A percentile compares a stretch with the other conserved stretches of the same genome.
These are phyloP conservation scores for Cryptococcus sp. DNA, from an alignment of 1,284 basidiomycete genomes.

Conservation along the genomic window DNA sequence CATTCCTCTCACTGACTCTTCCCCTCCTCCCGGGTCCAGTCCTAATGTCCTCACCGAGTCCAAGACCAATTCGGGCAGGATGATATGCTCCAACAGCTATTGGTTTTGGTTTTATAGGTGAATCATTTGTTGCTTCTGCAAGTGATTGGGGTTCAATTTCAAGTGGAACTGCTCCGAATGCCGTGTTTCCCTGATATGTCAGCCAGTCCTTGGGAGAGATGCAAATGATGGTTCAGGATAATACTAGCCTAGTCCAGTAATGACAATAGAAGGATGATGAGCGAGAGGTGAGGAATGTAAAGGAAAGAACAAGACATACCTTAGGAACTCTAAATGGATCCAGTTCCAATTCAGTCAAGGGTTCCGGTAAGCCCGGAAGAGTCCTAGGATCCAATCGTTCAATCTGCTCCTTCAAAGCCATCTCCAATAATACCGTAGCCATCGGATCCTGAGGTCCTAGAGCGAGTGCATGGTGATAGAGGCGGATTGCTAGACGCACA, in stretches of 20 bases:
- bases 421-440: conserved; percentile 75
- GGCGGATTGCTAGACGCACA: conserved; percentile 71
- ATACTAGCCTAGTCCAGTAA: too few species aligned
- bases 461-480: conserved; percentile 84
- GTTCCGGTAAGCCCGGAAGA: conserved; percentile 35
- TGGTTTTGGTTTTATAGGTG: conserved; percentile 1
- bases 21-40: not conserved
- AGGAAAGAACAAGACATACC: conserved; percentile 9
- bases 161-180: conserved; percentile 34
- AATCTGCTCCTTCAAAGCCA: conserved; percentile 61
- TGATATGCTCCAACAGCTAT: not conserved
- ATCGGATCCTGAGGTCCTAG: conserved; percentile 82
- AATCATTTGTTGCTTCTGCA: conserved; percentile 25
- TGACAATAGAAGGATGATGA: not conserved
- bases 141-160: conserved; percentile 28
- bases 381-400: conserved; percentile 37
- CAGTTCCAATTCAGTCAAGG: conserved; percentile 27
- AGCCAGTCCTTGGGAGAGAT: too few species aligned
- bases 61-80: not conserved
- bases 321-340: conserved; percentile 43
- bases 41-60: conserved; percentile 4
- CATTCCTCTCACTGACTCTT: not conserved
- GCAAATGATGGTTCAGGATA: conserved; percentile 2
- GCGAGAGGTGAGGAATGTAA: too few species aligned
- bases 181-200: conserved; percentile 26